Base-by-base conservation (phyloP, 805 yeast species). In the Yamadazyma akitaensis region DNA sequence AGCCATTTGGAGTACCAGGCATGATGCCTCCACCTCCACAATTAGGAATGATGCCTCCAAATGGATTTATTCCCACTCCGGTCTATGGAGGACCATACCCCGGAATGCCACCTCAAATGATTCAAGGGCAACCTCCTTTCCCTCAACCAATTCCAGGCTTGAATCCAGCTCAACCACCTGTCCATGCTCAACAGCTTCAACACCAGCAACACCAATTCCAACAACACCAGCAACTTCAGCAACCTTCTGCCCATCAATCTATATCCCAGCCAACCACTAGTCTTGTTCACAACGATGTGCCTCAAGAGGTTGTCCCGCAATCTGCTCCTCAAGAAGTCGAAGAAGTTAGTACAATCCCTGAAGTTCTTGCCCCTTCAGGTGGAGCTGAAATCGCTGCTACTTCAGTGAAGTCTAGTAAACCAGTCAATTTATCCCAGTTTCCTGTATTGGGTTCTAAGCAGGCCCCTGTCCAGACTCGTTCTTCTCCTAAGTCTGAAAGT, bases 401-500 rank as follows among this genome's bases (percentile, higher is more conserved):
- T 17, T 38, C 51, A 24, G 16, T 32, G 11, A 51, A 45, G 30
- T 26, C 37, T 5, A 13, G 25, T 9, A 52, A 41, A 39, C 46
- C 52, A 28, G 67, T 60, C 18, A 72, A 75, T 53, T 56, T 73
- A 43, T 67, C 80, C n/a, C 75, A 74, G 42, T 77, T 77, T 59
- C 82, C 82, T 7, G 79, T 77, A n/a, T 67, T 77, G 47, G 82
- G 82, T 0, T 64, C 81, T 5, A 66, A 71, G 53, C 75, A 60
- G 13, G 60, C 63, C n/a, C 28, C 43, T 25, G 6, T 17, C 12
- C 32, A 12, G n/a, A 18, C 46, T 24, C 58, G 48, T 33, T 68
- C 53, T 19, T 61, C 46, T 25, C 58, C 44, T 36, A 50, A 46
- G 56, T 43, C 21, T 53, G 42, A 12, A 62, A 25, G 25, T 37